A percentile compares a stretch with the other conserved stretches of the same genome.
Evolutionary conservation across 2,329 filamentous ascomycete genomes (phyloP).

Genomic region (Colletotrichum higginsianum): DNA sequence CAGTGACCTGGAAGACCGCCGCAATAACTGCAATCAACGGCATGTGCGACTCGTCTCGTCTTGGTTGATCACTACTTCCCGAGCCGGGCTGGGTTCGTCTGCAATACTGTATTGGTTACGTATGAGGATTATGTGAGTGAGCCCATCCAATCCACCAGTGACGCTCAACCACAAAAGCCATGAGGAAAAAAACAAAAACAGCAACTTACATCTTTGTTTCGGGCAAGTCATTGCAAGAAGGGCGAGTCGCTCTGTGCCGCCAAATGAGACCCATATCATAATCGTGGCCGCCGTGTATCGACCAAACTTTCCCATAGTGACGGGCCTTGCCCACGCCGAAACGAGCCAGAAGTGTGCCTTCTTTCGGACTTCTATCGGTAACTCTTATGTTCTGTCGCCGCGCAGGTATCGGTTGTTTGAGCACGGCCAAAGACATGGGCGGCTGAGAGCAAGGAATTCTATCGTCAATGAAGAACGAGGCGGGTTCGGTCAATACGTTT

Average conservation of each 20-base stretch:
- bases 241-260: slow-evolving; percentile 44
- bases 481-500: neutral
- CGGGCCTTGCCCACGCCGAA: slow-evolving; percentile 46
- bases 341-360: slow-evolving; percentile 46
- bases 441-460: slow-evolving; percentile 55
- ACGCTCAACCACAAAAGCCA: slow-evolving; percentile 1
- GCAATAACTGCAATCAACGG: too few species aligned
- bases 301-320: slow-evolving; percentile 49
- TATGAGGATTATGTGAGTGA: too few species aligned
- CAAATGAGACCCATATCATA: slow-evolving; percentile 48
- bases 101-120: too few species aligned
- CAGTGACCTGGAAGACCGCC: slow-evolving; percentile 41
- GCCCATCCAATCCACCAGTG: neutral
- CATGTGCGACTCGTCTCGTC: slow-evolving; percentile 17
- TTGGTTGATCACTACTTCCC: slow-evolving; percentile 44
- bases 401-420: slow-evolving; percentile 59
- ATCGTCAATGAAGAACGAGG: slow-evolving; percentile 47
- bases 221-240: slow-evolving; percentile 8
- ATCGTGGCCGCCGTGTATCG: slow-evolving; percentile 55
- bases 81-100: neutral
- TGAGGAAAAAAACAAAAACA: slow-evolving; percentile 20
- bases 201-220: slow-evolving; percentile 15
- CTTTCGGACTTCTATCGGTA: slow-evolving; percentile 56
- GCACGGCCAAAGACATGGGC: slow-evolving; percentile 56
- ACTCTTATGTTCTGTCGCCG: slow-evolving; percentile 61